Evolutionary conservation across 371 early-diverging fungal genomes (phyloP), one percentile per base, ranked within the genome.

Genomic region (Mortierella sp.): DNA sequence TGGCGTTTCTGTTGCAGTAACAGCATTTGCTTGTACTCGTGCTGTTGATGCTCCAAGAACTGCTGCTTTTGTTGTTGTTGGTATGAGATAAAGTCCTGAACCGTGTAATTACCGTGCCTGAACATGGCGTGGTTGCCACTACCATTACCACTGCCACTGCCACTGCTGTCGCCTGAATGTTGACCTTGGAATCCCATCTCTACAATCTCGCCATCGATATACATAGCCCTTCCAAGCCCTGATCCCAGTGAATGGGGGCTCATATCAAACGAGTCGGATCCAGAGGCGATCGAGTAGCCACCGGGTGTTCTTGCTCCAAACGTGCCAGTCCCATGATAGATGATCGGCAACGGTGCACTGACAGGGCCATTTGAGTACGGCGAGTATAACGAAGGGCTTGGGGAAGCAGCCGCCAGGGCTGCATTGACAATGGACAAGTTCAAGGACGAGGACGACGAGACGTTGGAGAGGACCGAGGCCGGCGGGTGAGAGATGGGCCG

Each of bases 41-140:
- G 51, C 28, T 67, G 55, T 22, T 67, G 68, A 10, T 63, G 63
- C 41, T 61, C 46, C 10, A 62, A 54, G 24, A 57, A 55, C 19
- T 74, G 68, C 22, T 74, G 76, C 16, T 67, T 67, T 27, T 73
- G 77, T 24, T 76, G 77, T 12, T 76, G 77, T 39, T 76, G 77
- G n/a, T 68, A 65, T 13, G 77, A 76, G 40, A 76, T 64, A 40
- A 76, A 76, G 14, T 69, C 69, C 14, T 68, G 69, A 21, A 76
- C 69, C 1, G 77, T 69, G 7, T 53, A 76, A 34, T 69, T 68
- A 51, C 24, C 54, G 39, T 68, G 69, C 31, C 49, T 8, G 27
- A 64, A 76, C 2, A 68, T 8, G 41, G 34, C 34, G 34, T 34
- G 34, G 4, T 34, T 10, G 34, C 34, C 34, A 10, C 34, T 10